Base-by-base conservation (phyloP, 169 alveolate species). In the Plasmodium inui region DNA sequence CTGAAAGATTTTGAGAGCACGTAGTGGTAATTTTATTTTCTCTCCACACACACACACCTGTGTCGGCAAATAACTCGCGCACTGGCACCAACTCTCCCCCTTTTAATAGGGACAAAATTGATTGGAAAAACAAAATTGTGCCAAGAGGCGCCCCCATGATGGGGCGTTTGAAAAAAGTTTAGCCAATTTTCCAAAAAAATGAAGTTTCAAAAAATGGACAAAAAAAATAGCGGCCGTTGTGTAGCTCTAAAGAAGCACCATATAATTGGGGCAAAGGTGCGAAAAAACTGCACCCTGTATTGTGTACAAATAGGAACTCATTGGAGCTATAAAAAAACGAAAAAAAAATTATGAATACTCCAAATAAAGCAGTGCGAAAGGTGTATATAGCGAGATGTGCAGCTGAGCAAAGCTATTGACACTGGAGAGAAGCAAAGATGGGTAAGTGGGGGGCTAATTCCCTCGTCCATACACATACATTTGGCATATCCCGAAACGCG, bases 111-210 rank as follows among this genome's bases (percentile, higher is more conserved):
- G 17, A 22, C 37, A 22, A 37, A n/a, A 39, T 6, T 37, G 3
- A n/a, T 10, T 57, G 57, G 28, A 57, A 82, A 8, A 44, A 53
- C 14, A 81, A 81, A 82, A 55, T 39, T 57, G 41, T 53, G 71
- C n/a, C 70, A 55, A 55, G 41, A 22, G 80, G 5, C 14, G 55
- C n/a, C 10, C 73, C 41, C 37, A 46, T 50, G 34, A 81, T 26
- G 67, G 41, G 26, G 14, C 39, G 32, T 22, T 81, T 81, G 41
- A 82, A 55, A 53, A 28, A 53, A n/a, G 79, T 82, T 82, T 22
- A 39, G 46, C 46, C 81, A 44, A 82, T 53, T 53, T 82, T 30
- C 6, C 57, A 82, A 55, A 82, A 55, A 55, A 53, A 57, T 9
- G 22, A 1, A 3, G 41, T 17, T 57, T 30, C 19, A 28, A 61